phyloP scores from a whole-genome alignment of 2,329 filamentous ascomycete species.

The Daldinia sp. region DNA sequence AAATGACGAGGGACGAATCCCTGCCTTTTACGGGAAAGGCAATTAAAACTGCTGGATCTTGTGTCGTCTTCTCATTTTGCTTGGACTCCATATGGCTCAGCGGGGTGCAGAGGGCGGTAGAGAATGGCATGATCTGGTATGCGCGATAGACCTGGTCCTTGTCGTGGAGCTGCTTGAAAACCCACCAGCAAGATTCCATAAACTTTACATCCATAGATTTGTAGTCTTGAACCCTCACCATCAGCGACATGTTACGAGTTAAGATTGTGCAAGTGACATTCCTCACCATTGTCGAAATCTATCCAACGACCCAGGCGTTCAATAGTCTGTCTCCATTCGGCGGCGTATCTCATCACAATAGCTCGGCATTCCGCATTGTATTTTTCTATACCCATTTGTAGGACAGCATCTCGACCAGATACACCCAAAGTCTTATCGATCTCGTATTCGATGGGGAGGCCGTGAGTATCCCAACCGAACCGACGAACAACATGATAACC shows the following conservation, averaged over 20 bases:
- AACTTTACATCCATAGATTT: slow-evolving; percentile 91
- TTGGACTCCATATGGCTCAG: slow-evolving; percentile 94
- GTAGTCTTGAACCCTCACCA: slow-evolving; percentile 17
- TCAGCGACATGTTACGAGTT: neutral
- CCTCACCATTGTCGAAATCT: slow-evolving; percentile 91
- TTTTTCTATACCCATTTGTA: slow-evolving; percentile 82
- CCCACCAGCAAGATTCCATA: slow-evolving; percentile 98
- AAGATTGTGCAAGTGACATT: slow-evolving; percentile 50
- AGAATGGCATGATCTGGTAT: slow-evolving; percentile 94
- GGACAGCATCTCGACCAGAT: slow-evolving; percentile 85
- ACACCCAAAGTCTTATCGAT: slow-evolving; percentile 96
- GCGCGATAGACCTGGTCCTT: slow-evolving; percentile 91
- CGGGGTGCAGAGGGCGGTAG: slow-evolving; percentile 86
- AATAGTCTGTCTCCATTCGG: slow-evolving; percentile 88
- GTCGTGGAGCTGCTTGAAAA: slow-evolving; percentile 91
- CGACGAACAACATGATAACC: slow-evolving; percentile 90
- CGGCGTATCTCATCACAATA: slow-evolving; percentile 90
- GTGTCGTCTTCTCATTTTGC: slow-evolving; percentile 93
- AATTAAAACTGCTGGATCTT: slow-evolving; percentile 88
- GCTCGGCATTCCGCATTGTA: slow-evolving; percentile 93
- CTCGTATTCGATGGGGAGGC: slow-evolving; percentile 93
- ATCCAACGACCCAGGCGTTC: slow-evolving; percentile 94
- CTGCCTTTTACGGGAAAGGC: slow-evolving; percentile 73
- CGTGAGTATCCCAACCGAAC: slow-evolving; percentile 96
- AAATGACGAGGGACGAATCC: slow-evolving; percentile 30